Evolutionary conservation across 306 rosid genomes (phyloP).

Genomic region (Pterocarpus santalinus): DNA sequence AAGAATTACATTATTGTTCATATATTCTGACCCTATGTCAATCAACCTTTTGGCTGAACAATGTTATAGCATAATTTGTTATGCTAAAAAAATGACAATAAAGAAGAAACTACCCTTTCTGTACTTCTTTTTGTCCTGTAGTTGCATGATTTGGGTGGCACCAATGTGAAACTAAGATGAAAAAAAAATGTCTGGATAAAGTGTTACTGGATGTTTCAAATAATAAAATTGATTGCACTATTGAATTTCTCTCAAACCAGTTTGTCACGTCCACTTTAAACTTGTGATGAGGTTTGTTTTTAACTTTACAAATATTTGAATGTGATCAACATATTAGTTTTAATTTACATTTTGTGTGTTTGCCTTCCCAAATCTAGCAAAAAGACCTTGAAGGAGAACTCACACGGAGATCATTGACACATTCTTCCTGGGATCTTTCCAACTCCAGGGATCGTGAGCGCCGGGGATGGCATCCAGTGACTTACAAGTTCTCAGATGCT

Average conservation of each 20-base stretch:
- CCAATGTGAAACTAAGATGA: background rate
- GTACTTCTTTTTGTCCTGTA: background rate
- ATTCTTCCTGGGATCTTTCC: slow-evolving; percentile 93
- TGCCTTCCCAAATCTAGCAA: slow-evolving; percentile 65
- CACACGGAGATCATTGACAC: slow-evolving; percentile 85
- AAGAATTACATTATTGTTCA: background rate
- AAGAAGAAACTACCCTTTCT: background rate
- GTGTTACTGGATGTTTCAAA: slow-evolving; percentile 28
- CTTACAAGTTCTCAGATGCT: slow-evolving; percentile 94
- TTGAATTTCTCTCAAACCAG: slow-evolving; percentile 1
- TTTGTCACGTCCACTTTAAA: slow-evolving; percentile 16
- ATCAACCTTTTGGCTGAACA: slow-evolving; percentile 7
- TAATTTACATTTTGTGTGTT: slow-evolving; percentile 27
- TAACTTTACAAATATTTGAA: slow-evolving; percentile 10
- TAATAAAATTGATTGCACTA: background rate
- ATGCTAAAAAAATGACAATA: background rate
- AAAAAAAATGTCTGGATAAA: background rate
- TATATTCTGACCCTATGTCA: background rate
- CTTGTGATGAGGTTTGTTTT: background rate
- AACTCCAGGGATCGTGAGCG: slow-evolving; percentile 75
- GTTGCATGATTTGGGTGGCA: background rate
- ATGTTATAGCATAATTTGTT: slow-evolving; percentile 1
- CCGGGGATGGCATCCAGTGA: slow-evolving; percentile 96
- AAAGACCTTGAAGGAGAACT: slow-evolving; percentile 83
- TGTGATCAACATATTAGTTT: slow-evolving; percentile 9